Base-by-base conservation (phyloP, 2,329 filamentous ascomycete species). In the Claviceps arundinis region DNA sequence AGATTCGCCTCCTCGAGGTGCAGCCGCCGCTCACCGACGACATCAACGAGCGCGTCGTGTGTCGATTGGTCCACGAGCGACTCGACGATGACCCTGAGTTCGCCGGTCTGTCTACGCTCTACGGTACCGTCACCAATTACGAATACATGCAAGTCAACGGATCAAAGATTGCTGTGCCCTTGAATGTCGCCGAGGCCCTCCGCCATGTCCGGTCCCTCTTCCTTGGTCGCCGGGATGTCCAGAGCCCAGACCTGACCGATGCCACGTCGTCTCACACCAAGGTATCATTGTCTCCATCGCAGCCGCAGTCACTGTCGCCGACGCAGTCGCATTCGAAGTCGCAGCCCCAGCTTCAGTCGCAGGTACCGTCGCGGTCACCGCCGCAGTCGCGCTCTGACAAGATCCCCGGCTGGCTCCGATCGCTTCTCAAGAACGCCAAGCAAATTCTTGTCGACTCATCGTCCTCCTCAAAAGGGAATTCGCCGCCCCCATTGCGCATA, bases 1-100 rank as follows among this genome's bases (percentile, higher is more conserved):
- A 67, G 54, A 57, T 67, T 19, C 65, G 65, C 26, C 55, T 68
- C 50, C 56, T 68, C 9, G 65, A 68, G 56, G 56, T 68, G 40
- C 60, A 64, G 45, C 59, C 65, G 7, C 53, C 60, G 16, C 52
- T 57, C 13, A 56, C 52, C 26, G 57, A 55, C 55, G 56, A 53
- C 45, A 54, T 64, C 50, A 58, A 57, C 24, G 65, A 66, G 24
- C 57, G 58, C 8, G 53, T 68, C 42, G 59, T 61, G n/a, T 67
- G 64, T 50, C 66, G 66, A 14, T 56, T 68, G 26, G 56, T 68
- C 26, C 64, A 61, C 22, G 54, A 61, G 37, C 55, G 56, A 2
- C 60, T 67, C 40, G 60, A 52, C 46, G 55, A 62, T 7, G 49
- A 56, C 9, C 52, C 53, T 46, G 59, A 65, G 41, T 64, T 60